Conservation (phyloP, 1,139 yeast genomes). For the Debaryomyces psychrophilus region DNA sequence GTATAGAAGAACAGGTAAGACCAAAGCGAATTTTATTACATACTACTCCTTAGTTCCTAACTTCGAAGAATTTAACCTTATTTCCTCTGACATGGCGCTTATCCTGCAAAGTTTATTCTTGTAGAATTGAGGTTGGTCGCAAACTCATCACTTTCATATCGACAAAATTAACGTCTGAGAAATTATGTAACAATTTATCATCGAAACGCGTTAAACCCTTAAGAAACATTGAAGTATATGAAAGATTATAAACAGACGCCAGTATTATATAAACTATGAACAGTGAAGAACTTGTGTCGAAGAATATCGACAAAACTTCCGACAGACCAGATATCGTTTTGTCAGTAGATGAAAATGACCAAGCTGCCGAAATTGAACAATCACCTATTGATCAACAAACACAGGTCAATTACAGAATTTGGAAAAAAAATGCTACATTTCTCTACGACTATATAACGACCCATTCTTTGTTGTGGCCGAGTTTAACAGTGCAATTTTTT, state of each 20-base stretch:
- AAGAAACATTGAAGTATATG: neutral
- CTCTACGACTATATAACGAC: constrained; percentile 56
- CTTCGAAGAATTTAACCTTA: constrained; percentile 67
- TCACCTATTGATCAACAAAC: constrained; percentile 29
- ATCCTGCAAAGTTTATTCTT: neutral
- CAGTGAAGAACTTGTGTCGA: neutral
- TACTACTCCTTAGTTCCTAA: constrained; percentile 79
- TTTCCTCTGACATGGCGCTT: constrained; percentile 45
- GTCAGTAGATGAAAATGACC: constrained; percentile 9
- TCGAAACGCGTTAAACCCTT: constrained; percentile 9
- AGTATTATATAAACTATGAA: neutral
- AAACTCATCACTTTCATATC: neutral
- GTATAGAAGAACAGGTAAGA: constrained; percentile 14
- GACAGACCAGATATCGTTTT: neutral
- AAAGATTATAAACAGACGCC: neutral
- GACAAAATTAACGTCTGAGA: constrained; percentile 8
- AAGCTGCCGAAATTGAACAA: constrained; percentile 7
- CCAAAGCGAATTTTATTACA: constrained; percentile 25
- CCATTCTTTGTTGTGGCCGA: constrained; percentile 57
- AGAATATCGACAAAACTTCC: neutral
- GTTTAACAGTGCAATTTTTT: constrained; percentile 55
- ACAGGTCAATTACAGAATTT: constrained; percentile 44
- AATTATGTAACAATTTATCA: constrained; percentile 1
- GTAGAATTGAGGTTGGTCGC: neutral
- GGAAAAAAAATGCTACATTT: constrained; percentile 61